These are phyloP conservation scores for Ochetophila trinervis DNA, from an alignment of 306 rosid genomes.

Conservation along the genomic window DNA sequence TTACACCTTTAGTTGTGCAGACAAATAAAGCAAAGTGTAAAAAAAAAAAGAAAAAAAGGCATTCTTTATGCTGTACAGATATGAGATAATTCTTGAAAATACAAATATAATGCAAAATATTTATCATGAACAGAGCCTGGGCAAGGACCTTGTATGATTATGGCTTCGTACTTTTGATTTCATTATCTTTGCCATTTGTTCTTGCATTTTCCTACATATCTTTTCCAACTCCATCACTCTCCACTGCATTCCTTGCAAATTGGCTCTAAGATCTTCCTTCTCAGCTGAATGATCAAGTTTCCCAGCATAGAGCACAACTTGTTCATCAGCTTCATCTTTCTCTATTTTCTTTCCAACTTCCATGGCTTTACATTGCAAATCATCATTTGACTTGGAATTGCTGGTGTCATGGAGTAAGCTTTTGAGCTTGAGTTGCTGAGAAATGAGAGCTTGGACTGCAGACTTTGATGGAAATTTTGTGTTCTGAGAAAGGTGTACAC, in stretches of 20 bases:
- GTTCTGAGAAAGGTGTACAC: conserved; percentile 59
- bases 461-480: conserved; percentile 63
- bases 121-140: conserved; percentile 74
- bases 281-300: conserved; percentile 51
- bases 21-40: conserved; percentile 19
- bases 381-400: conserved; percentile 30
- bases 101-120: conserved; percentile 12
- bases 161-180: conserved; percentile 60
- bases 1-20: conserved; percentile 25
- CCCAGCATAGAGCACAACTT: conserved; percentile 54
- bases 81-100: conserved; percentile 23
- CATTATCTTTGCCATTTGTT: conserved; percentile 65
- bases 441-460: conserved; percentile 52
- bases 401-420: conserved; percentile 43
- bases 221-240: conserved; percentile 89
- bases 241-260: conserved; percentile 89
- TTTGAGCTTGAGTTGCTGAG: conserved; percentile 67
- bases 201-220: conserved; percentile 72
- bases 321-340: conserved; percentile 48
- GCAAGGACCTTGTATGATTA: conserved; percentile 65
- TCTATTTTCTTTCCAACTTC: conserved; percentile 32
- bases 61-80: conserved; percentile 45
- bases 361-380: conserved; percentile 35
- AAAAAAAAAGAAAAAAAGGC: background rate
- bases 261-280: conserved; percentile 55